A percentile compares a stretch with the other conserved stretches of the same genome.
phyloP scores from a whole-genome alignment of 2,329 filamentous ascomycete genomes.

The Sporothrix variecibatus region DNA sequence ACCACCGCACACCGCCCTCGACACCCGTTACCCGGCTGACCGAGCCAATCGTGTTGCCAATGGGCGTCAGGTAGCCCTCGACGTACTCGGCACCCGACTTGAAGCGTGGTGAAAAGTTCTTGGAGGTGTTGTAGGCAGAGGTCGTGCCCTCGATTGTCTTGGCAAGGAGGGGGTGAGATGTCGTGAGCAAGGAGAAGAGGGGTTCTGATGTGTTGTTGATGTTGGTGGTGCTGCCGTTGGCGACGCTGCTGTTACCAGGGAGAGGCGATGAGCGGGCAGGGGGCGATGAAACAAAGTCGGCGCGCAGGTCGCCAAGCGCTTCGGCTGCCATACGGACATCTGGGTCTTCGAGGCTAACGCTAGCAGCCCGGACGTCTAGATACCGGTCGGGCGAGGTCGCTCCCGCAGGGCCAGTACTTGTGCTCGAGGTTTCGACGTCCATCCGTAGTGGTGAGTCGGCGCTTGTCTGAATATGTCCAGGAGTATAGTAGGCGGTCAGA shows the following conservation, averaged over 20 bases:
- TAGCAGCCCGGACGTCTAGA: slow-evolving; percentile 48
- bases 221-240: slow-evolving; percentile 36
- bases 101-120: slow-evolving; percentile 84
- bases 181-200: slow-evolving; percentile 81
- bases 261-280: slow-evolving; percentile 48
- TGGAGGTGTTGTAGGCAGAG: slow-evolving; percentile 81
- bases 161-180: slow-evolving; percentile 82
- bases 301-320: slow-evolving; percentile 69
- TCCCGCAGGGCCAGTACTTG: slow-evolving; percentile 37
- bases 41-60: slow-evolving; percentile 82
- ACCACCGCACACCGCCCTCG: slow-evolving; percentile 83
- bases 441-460: slow-evolving; percentile 51
- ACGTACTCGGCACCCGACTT: slow-evolving; percentile 89
- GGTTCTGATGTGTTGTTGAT: slow-evolving; percentile 62
- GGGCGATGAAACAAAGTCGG: slow-evolving; percentile 69
- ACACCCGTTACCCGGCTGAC: slow-evolving; percentile 85
- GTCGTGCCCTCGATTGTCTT: slow-evolving; percentile 82
- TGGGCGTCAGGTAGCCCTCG: slow-evolving; percentile 81
- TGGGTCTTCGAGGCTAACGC: slow-evolving; percentile 64
- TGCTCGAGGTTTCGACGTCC: slow-evolving; percentile 50
- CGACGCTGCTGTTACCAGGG: slow-evolving; percentile 37
- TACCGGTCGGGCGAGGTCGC: slow-evolving; percentile 49
- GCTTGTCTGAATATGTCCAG: slow-evolving; percentile 46
- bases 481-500: slow-evolving; percentile 51
- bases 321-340: slow-evolving; percentile 72